Conservation (phyloP, 139 green algal species). For the Chlorella ohadii region DNA sequence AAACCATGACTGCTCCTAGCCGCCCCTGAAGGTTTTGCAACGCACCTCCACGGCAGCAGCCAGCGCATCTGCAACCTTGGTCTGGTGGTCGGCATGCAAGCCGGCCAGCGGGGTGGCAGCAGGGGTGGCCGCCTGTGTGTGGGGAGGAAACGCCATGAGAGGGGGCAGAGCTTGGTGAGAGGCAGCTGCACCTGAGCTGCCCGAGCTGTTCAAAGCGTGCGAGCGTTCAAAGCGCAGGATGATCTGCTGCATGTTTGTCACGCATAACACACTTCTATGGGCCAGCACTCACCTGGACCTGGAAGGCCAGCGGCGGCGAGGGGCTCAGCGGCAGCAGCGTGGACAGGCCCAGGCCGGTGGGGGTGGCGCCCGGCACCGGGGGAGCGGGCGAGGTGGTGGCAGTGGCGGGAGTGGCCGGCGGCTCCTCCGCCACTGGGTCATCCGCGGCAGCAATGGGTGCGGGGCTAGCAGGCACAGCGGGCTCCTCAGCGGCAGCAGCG, state of each 20-base stretch:
- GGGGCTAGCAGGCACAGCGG: neutral
- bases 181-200: too few relatives aligned
- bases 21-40: too few relatives aligned
- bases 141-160: neutral
- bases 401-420: constrained; percentile 5
- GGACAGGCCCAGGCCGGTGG: constrained; percentile 31
- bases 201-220: too few relatives aligned
- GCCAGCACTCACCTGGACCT: too few relatives aligned
- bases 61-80: constrained; percentile 3
- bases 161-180: too few relatives aligned
- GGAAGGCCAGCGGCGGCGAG: too few relatives aligned
- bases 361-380: neutral
- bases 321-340: constrained; percentile 20
- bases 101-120: constrained; percentile 11
- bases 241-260: too few relatives aligned
- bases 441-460: neutral
- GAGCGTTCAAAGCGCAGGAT: too few relatives aligned
- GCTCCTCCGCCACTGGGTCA: neutral
- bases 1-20: too few relatives aligned
- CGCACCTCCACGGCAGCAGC: constrained; percentile 15
- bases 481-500: neutral
- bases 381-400: neutral
- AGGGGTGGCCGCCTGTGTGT: neutral
- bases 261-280: too few relatives aligned
- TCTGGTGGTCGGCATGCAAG: neutral